A percentile compares a stretch with the other conserved stretches of the same genome.
These are phyloP conservation scores for Solanum sejunctum DNA, from an alignment of 257 asterid genomes.

Conservation along the genomic window DNA sequence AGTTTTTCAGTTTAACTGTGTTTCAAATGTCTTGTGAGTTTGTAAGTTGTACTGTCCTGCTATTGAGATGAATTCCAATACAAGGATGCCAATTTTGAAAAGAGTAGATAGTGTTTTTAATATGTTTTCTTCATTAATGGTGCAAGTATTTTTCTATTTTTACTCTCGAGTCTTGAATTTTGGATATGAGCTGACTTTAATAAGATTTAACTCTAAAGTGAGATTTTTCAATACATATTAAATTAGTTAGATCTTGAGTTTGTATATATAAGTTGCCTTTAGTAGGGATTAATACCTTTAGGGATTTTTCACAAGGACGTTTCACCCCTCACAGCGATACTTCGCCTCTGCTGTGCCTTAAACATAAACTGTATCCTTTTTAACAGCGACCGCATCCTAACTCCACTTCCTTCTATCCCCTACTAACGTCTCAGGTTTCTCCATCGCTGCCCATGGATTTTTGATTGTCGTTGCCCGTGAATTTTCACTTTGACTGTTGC, in stretches of 20 bases:
- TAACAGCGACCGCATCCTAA: too few relatives aligned
- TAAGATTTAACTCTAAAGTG: background rate
- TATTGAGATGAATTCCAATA: background rate
- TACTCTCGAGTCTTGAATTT: rapidly evolving
- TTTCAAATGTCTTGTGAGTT: background rate
- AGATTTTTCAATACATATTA: background rate
- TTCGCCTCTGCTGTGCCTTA: too few relatives aligned
- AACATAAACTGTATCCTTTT: too few relatives aligned
- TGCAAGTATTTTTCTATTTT: background rate
- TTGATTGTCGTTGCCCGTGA: too few relatives aligned
- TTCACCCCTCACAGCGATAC: too few relatives aligned
- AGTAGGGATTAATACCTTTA: too few relatives aligned
- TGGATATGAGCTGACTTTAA: background rate
- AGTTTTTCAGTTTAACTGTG: background rate
- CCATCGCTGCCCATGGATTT: too few relatives aligned
- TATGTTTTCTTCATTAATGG: background rate
- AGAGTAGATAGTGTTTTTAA: background rate
- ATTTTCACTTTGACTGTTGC: too few relatives aligned
- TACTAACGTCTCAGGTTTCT: too few relatives aligned
- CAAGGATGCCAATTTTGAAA: background rate
- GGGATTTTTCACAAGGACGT: too few relatives aligned
- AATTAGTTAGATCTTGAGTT: rapidly evolving
- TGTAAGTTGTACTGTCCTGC: background rate
- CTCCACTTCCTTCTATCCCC: too few relatives aligned
- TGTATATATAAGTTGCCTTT: background rate